Percentiles rank a stretch among this genome's conserved stretches.
These are phyloP conservation scores for Mycogone perniciosa DNA, from an alignment of 2,329 filamentous ascomycete genomes.

Conservation along the genomic window DNA sequence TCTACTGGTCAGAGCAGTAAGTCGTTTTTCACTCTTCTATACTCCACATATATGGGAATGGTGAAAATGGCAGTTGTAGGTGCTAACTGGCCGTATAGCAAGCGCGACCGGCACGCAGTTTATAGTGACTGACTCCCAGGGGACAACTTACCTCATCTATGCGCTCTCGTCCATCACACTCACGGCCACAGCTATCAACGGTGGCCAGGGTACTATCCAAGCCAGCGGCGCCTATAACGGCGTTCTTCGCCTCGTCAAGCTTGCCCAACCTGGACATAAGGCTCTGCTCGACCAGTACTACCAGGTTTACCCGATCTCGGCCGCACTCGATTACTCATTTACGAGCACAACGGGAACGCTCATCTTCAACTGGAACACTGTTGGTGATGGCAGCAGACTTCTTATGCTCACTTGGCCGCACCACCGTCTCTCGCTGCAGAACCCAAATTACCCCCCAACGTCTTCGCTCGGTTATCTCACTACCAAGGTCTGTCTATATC, in stretches of 20 bases:
- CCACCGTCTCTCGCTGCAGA: slow-evolving; percentile 18
- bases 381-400: slow-evolving; percentile 15
- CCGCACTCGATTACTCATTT: slow-evolving; percentile 17
- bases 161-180: slow-evolving; percentile 18
- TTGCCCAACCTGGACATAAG: slow-evolving; percentile 16
- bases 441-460: slow-evolving; percentile 16
- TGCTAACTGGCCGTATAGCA: slow-evolving; percentile 1
- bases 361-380: slow-evolving; percentile 19
- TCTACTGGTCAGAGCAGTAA: slow-evolving; percentile 14
- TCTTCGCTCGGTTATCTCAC: slow-evolving; percentile 18
- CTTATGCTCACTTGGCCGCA: slow-evolving; percentile 21
- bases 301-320: slow-evolving; percentile 17
- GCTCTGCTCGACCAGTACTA: slow-evolving; percentile 18
- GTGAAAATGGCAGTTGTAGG: background rate
- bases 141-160: slow-evolving; percentile 19
- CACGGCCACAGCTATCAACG: slow-evolving; percentile 15
- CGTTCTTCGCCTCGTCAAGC: slow-evolving; percentile 18
- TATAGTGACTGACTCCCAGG: slow-evolving; percentile 18
- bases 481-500: slow-evolving; percentile 16
- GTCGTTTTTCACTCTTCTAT: background rate
- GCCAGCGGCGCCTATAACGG: slow-evolving; percentile 15
- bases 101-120: slow-evolving; percentile 17
- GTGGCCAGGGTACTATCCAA: slow-evolving; percentile 13
- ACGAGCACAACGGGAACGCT: slow-evolving; percentile 16
- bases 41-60: background rate